A percentile compares a stretch with the other conserved stretches of the same genome.
These are phyloP conservation scores for Heterobasidion parviporum DNA, from an alignment of 1,284 basidiomycete species.

Conservation along the genomic window DNA sequence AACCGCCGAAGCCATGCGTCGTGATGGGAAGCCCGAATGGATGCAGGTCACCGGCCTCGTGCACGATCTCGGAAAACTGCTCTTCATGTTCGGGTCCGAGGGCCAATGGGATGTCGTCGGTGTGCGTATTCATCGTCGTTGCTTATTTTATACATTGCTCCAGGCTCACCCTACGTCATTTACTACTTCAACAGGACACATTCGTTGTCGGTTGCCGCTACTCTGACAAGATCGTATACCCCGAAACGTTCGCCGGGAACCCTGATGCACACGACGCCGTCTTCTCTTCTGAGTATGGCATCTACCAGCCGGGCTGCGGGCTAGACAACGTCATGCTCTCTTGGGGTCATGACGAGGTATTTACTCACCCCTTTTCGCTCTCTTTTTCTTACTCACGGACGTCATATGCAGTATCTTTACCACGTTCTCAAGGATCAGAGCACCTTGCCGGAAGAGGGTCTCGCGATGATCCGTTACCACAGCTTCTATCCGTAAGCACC, in stretches of 20 bases:
- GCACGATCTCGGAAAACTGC: constrained; percentile 82
- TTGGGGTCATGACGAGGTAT: constrained; percentile 85
- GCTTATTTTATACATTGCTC: background rate
- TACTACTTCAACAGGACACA: constrained; percentile 49
- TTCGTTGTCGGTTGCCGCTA: constrained; percentile 85
- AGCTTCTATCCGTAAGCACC: constrained; percentile 77
- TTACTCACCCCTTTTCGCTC: constrained; percentile 6
- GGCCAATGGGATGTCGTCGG: constrained; percentile 93
- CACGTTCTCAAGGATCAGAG: constrained; percentile 71
- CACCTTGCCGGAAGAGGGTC: constrained; percentile 73
- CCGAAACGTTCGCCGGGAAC: constrained; percentile 76
- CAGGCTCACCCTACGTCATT: background rate
- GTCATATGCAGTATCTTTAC: constrained; percentile 55
- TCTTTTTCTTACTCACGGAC: background rate
- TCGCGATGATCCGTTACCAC: constrained; percentile 92
- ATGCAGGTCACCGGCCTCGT: constrained; percentile 87
- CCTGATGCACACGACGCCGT: constrained; percentile 67
- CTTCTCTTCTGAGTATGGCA: constrained; percentile 76
- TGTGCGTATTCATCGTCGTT: constrained; percentile 30
- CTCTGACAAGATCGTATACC: constrained; percentile 80
- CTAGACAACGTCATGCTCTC: constrained; percentile 87
- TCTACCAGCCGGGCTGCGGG: constrained; percentile 81
- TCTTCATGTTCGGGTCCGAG: constrained; percentile 75
- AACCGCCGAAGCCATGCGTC: constrained; percentile 86
- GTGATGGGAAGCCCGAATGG: constrained; percentile 85